A percentile compares a stretch with the other conserved stretches of the same genome.
Evolutionary conservation across 2,329 filamentous ascomycete genomes (phyloP).

Genomic region (Claviceps citrina): DNA sequence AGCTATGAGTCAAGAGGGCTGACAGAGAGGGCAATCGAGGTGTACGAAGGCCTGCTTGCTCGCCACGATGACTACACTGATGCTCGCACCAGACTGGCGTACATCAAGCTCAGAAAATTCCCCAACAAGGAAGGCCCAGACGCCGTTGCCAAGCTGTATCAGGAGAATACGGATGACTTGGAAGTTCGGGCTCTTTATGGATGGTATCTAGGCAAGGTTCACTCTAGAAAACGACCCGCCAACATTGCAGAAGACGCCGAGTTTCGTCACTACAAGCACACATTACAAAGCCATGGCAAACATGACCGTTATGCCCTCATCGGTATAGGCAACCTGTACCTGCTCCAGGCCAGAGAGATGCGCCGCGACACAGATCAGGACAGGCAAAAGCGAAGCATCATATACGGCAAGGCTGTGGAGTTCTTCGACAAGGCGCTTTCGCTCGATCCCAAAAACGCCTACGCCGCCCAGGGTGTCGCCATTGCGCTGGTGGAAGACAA

Average conservation of each 20-base stretch:
- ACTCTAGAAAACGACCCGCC: conserved; percentile 62
- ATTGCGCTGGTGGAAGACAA: conserved; percentile 91
- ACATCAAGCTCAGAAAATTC: conserved; percentile 69
- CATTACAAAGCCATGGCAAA: conserved; percentile 85
- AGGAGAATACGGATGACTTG: conserved; percentile 68
- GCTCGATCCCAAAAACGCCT: conserved; percentile 87
- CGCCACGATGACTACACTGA: conserved; percentile 88
- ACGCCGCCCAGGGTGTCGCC: conserved; percentile 87
- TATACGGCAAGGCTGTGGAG: conserved; percentile 83
- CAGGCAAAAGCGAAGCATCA: conserved; percentile 75
- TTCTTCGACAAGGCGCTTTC: conserved; percentile 97
- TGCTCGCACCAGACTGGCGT: conserved; percentile 73
- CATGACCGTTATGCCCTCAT: conserved; percentile 94
- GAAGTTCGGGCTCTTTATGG: conserved; percentile 88
- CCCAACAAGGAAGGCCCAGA: conserved; percentile 78
- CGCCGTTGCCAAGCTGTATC: conserved; percentile 70
- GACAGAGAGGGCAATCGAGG: conserved; percentile 67
- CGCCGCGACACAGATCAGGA: conserved; percentile 77
- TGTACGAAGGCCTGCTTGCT: conserved; percentile 73
- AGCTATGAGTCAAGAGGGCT: conserved; percentile 80
- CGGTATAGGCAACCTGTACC: conserved; percentile 88
- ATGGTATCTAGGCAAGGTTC: conserved; percentile 77
- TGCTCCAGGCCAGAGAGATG: conserved; percentile 85
- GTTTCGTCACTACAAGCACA: conserved; percentile 91
- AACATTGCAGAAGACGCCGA: conserved; percentile 83